Evolutionary conservation across 2,329 filamentous ascomycete genomes (phyloP).

Genomic region (Rhinocladiella similis): DNA sequence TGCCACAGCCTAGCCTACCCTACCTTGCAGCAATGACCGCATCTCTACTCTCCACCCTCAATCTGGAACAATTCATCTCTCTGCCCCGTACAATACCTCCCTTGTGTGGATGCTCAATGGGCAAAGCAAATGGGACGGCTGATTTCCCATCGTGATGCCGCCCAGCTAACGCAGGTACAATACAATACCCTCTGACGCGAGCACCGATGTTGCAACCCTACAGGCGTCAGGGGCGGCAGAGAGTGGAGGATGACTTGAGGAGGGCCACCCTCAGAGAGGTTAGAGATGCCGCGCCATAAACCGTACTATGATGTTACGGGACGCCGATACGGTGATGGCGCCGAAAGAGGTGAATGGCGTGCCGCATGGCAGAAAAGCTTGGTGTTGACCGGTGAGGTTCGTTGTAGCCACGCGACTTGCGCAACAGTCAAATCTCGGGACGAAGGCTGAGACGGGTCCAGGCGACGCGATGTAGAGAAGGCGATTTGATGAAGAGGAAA

Average conservation of each 20-base stretch:
- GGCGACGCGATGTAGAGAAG: background rate
- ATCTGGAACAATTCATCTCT: slow-evolving; percentile 15
- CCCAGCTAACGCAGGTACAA: background rate
- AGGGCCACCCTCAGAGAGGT: background rate
- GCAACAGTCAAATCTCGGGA: slow-evolving; percentile 16
- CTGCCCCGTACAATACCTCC: slow-evolving; percentile 12
- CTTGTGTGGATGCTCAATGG: background rate
- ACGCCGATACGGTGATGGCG: background rate
- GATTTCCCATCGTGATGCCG: background rate
- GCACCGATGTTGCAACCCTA: background rate
- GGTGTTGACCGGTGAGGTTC: background rate
- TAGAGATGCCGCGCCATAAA: background rate
- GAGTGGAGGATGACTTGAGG: too few relatives aligned
- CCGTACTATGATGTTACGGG: background rate
- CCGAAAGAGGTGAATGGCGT: background rate
- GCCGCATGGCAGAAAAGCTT: background rate
- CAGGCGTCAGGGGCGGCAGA: background rate
- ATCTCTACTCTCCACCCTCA: slow-evolving; percentile 10
- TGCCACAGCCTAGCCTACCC: background rate
- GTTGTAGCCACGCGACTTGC: background rate
- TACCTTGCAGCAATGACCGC: slow-evolving; percentile 1
- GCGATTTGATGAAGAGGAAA: slow-evolving; percentile 2
- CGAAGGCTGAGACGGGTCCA: slow-evolving; percentile 10
- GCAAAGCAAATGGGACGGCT: background rate
- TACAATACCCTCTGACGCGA: background rate